These are phyloP conservation scores for Cladosporium sp. DNA, from an alignment of 2,329 filamentous ascomycete genomes.

Conservation along the genomic window DNA sequence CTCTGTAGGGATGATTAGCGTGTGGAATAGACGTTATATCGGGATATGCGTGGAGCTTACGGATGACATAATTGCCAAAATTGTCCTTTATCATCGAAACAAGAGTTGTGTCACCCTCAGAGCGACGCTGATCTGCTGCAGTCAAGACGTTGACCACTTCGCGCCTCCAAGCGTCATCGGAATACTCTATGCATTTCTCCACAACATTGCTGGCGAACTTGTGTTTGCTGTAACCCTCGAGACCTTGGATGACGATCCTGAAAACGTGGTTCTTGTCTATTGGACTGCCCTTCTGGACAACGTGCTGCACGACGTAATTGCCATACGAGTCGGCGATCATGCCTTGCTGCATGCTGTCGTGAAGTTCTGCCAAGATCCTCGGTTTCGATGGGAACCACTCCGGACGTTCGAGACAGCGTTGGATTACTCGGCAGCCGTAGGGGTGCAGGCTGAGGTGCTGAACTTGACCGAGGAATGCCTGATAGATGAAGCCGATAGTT, in stretches of 20 bases:
- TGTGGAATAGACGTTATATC: neutral
- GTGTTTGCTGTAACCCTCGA: constrained; percentile 79
- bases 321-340: constrained; percentile 86
- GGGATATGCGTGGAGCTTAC: constrained; percentile 54
- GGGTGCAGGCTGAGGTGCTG: constrained; percentile 69
- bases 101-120: constrained; percentile 60
- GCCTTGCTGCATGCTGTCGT: constrained; percentile 59
- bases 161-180: constrained; percentile 62
- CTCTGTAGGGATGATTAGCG: constrained; percentile 50
- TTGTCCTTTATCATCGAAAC: constrained; percentile 79
- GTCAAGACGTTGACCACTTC: constrained; percentile 60
- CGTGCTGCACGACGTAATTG: constrained; percentile 93
- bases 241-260: constrained; percentile 62
- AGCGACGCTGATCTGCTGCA: constrained; percentile 52
- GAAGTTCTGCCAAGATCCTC: constrained; percentile 72
- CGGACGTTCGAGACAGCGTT: constrained; percentile 82
- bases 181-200: constrained; percentile 79
- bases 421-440: constrained; percentile 89
- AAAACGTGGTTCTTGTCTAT: constrained; percentile 72
- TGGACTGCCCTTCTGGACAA: constrained; percentile 71
- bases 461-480: constrained; percentile 71
- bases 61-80: constrained; percentile 94
- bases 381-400: constrained; percentile 61
- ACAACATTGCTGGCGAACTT: constrained; percentile 98
- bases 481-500: constrained; percentile 80